Evolutionary conservation across 768 basidiomycete species (phyloP).

Genomic region (Lactarius tabidus): DNA sequence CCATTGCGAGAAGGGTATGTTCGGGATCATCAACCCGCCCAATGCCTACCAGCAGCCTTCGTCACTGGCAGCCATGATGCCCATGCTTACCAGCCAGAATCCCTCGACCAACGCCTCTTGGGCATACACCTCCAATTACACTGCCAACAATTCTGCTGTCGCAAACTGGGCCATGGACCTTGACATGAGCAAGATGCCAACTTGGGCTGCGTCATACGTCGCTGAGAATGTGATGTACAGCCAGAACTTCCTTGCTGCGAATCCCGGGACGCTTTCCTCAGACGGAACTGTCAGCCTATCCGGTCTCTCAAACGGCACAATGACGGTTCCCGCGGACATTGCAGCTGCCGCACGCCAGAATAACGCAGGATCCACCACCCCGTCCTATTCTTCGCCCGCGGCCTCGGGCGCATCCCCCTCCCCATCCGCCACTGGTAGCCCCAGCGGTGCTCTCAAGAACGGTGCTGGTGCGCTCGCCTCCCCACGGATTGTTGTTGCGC

Average conservation of each 20-base stretch:
- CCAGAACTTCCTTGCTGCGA: constrained; percentile 42
- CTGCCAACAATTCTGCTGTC: constrained; percentile 45
- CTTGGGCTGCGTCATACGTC: constrained; percentile 46
- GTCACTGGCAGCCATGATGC: constrained; percentile 54
- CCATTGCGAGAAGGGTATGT: constrained; percentile 85
- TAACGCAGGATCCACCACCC: constrained; percentile 31
- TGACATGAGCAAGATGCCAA: constrained; percentile 51
- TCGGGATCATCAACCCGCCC: constrained; percentile 71
- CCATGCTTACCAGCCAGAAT: constrained; percentile 35
- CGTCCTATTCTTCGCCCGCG: constrained; percentile 28
- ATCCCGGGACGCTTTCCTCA: constrained; percentile 47
- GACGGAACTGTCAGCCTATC: constrained; percentile 53
- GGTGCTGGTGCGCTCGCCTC: constrained; percentile 48
- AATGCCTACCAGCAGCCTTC: constrained; percentile 42
- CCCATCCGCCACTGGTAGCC: constrained; percentile 27
- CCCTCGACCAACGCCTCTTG: constrained; percentile 55
- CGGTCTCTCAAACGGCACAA: constrained; percentile 40
- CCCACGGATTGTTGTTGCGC: constrained; percentile 46
- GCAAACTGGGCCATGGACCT: constrained; percentile 60
- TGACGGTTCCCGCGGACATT: constrained; percentile 61
- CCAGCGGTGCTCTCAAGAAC: constrained; percentile 28
- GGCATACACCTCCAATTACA: constrained; percentile 46
- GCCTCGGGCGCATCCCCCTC: constrained; percentile 24
- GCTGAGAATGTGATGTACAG: constrained; percentile 58
- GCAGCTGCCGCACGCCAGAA: constrained; percentile 37